A percentile compares a stretch with the other conserved stretches of the same genome.
These are phyloP conservation scores for Moesziomyces antarcticus DNA, from an alignment of 1,284 basidiomycete species.

Conservation along the genomic window DNA sequence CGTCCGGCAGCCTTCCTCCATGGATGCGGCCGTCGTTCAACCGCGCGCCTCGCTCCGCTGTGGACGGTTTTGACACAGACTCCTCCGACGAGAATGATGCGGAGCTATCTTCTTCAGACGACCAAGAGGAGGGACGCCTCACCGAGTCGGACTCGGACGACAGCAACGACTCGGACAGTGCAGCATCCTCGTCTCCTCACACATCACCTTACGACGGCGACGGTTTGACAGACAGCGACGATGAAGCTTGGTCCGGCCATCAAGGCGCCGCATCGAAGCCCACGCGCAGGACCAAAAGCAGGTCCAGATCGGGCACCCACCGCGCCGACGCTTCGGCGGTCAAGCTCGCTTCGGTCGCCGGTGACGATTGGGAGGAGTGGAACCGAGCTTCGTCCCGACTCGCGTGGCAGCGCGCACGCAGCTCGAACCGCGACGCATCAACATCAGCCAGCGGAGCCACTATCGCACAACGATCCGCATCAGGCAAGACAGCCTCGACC, in stretches of 20 bases:
- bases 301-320: constrained; percentile 1
- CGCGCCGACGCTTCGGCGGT: constrained; percentile 11
- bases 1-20: constrained; percentile 15
- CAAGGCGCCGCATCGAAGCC: constrained; percentile 1
- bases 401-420: constrained; percentile 24
- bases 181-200: constrained; percentile 21
- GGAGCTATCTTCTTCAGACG: constrained; percentile 26
- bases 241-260: constrained; percentile 32
- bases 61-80: constrained; percentile 14
- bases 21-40: constrained; percentile 30
- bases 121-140: constrained; percentile 11
- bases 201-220: constrained; percentile 33
- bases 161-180: constrained; percentile 12
- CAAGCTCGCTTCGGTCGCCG: constrained; percentile 17
- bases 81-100: constrained; percentile 36
- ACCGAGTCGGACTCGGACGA: constrained; percentile 11
- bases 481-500: constrained; percentile 3
- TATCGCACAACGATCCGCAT: constrained; percentile 6
- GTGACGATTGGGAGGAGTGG: constrained; percentile 51
- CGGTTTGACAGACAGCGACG: constrained; percentile 38
- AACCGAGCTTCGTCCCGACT: constrained; percentile 31
- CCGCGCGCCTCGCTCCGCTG: constrained; percentile 11
- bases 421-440: background rate
- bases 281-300: background rate
- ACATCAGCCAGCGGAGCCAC: constrained; percentile 1